Conservation (phyloP, 1,284 basidiomycete species). For the Psilocybe mexicana region DNA sequence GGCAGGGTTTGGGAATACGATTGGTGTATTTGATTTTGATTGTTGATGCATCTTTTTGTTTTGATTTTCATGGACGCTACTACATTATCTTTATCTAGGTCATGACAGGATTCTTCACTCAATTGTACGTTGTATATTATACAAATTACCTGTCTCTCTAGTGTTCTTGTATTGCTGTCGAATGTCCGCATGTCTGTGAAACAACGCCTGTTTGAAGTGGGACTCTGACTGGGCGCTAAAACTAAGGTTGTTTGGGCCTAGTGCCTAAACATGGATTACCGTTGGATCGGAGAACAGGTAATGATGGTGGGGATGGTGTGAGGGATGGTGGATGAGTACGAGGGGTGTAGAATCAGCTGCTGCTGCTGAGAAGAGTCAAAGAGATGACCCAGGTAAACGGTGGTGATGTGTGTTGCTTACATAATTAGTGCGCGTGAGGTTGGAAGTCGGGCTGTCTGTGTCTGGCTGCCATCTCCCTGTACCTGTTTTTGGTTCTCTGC, state of each 20-base stretch:
- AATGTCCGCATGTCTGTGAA: neutral
- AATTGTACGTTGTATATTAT: neutral
- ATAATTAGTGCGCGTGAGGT: neutral
- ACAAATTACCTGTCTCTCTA: neutral
- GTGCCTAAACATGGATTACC: too few relatives aligned
- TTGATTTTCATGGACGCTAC: neutral
- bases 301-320: too few relatives aligned
- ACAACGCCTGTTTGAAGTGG: neutral
- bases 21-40: constrained; percentile 61
- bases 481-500: constrained; percentile 3
- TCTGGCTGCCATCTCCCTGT: neutral
- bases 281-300: too few relatives aligned
- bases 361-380: too few relatives aligned
- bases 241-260: too few relatives aligned
- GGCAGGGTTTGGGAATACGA: constrained; percentile 79
- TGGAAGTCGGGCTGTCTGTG: constrained; percentile 7
- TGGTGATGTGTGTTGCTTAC: constrained; percentile 3
- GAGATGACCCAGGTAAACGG: too few relatives aligned
- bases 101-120: neutral
- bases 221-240: too few relatives aligned
- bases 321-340: too few relatives aligned
- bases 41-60: constrained; percentile 13
- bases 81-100: neutral
- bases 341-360: too few relatives aligned
- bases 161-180: neutral